These are phyloP conservation scores for Trichodelitschia bisporula DNA, from an alignment of 495 filamentous ascomycete species.

Conservation along the genomic window DNA sequence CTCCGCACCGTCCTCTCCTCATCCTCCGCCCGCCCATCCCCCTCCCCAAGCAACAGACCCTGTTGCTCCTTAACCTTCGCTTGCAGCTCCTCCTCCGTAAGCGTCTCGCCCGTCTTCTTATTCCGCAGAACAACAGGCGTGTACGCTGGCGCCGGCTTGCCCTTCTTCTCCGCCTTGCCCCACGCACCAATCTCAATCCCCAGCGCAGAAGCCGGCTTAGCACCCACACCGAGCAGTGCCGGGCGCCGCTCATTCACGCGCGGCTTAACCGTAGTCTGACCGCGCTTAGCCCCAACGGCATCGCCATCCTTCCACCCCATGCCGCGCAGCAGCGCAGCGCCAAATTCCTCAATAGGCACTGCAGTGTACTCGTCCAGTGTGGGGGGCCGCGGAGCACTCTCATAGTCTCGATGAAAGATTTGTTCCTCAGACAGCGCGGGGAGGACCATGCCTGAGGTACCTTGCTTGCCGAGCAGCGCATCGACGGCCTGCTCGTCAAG, in stretches of 20 bases:
- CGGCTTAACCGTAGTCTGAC: conserved; percentile 18
- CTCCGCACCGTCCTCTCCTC: no score
- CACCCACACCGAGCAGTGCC: conserved; percentile 67
- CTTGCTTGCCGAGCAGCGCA: conserved; percentile 41
- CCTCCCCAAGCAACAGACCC: no score
- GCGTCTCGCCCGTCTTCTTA: conserved; percentile 36
- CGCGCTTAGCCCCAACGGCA: conserved; percentile 30
- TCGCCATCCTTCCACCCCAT: conserved; percentile 93
- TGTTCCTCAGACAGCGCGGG: conserved; percentile 34
- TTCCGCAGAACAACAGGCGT: conserved; percentile 42
- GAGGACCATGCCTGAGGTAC: conserved; percentile 34
- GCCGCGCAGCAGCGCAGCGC: conserved; percentile 59
- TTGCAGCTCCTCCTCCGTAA: conserved; percentile 43
- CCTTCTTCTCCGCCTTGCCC: conserved; percentile 39
- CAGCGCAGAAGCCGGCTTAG: conserved; percentile 42
- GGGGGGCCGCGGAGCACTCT: conserved; percentile 46
- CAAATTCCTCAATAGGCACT: conserved; percentile 85
- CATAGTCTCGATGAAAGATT: conserved; percentile 40
- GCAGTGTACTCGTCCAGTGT: conserved; percentile 65
- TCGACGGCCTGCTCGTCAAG: conserved; percentile 61
- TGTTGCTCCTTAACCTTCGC: no score
- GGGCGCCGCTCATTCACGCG: conserved; percentile 37
- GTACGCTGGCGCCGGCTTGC: conserved; percentile 31
- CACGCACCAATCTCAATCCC: conserved; percentile 55
- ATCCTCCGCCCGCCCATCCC: no score